Conservation (phyloP, 2,329 filamentous ascomycete species). For the Seiridium unicorne region DNA sequence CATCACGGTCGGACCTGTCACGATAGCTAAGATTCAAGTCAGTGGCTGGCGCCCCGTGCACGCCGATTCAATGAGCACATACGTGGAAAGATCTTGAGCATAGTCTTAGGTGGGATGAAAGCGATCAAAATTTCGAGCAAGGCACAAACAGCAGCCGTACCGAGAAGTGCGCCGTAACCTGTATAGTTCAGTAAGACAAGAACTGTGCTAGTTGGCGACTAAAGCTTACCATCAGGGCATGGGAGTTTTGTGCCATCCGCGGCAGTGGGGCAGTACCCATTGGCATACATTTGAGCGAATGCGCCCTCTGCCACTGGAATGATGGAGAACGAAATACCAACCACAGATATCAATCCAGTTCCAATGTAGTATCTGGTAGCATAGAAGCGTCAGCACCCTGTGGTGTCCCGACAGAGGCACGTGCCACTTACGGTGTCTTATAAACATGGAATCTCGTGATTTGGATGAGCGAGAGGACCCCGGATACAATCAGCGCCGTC, state of each 20-base stretch:
- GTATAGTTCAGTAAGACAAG: neutral
- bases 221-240: constrained; percentile 75
- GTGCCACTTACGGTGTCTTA: constrained; percentile 51
- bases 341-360: constrained; percentile 77
- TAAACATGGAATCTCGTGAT: constrained; percentile 75
- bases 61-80: neutral
- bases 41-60: neutral
- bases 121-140: constrained; percentile 72
- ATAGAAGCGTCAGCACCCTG: too few relatives aligned
- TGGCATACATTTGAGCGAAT: constrained; percentile 74
- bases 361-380: constrained; percentile 65
- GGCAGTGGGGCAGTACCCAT: constrained; percentile 63
- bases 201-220: constrained; percentile 60
- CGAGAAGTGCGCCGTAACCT: constrained; percentile 69
- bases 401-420: too few relatives aligned
- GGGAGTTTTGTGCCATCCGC: constrained; percentile 65
- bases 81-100: constrained; percentile 73
- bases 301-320: constrained; percentile 72
- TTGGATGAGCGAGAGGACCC: constrained; percentile 71
- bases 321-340: constrained; percentile 75
- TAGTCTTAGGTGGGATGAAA: constrained; percentile 66
- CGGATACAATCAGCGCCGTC: constrained; percentile 75
- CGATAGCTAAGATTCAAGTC: constrained; percentile 45
- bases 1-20: constrained; percentile 63
- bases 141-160: constrained; percentile 64